Evolutionary conservation across 192 early-diverging fungal species (phyloP).

Genomic region (Podochytrium sp.): DNA sequence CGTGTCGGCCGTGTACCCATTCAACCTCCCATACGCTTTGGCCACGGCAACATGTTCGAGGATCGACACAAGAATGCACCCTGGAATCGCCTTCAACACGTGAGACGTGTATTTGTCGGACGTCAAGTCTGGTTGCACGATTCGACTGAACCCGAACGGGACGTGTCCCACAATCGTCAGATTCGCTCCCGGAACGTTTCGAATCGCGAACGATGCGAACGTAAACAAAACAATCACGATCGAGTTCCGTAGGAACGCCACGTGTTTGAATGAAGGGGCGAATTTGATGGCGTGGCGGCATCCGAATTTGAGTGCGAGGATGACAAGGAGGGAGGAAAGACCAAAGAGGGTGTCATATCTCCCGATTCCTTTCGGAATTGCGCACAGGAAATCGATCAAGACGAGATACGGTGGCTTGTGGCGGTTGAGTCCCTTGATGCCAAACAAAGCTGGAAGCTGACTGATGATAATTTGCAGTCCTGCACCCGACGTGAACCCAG

Average conservation of each 20-base stretch:
- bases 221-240: constrained; percentile 78
- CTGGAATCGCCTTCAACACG: constrained; percentile 48
- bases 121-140: not conserved
- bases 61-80: constrained; percentile 74
- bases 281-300: not conserved
- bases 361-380: constrained; percentile 28
- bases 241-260: constrained; percentile 73
- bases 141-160: constrained; percentile 70
- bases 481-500: constrained; percentile 86
- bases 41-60: constrained; percentile 90
- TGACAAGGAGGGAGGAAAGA: constrained; percentile 36
- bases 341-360: constrained; percentile 67
- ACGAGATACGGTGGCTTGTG: constrained; percentile 74
- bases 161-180: constrained; percentile 69
- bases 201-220: constrained; percentile 64
- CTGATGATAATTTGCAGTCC: constrained; percentile 79
- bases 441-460: constrained; percentile 80
- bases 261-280: constrained; percentile 57
- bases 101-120: constrained; percentile 51
- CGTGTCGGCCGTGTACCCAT: constrained; percentile 80
- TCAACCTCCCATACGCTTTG: constrained; percentile 82
- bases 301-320: constrained; percentile 45
- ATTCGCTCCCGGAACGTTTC: constrained; percentile 47
- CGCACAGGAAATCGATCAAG: constrained; percentile 65
- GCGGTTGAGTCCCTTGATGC: constrained; percentile 75